Conservation (phyloP, 495 filamentous ascomycete species). For the Penicillium coffeae region DNA sequence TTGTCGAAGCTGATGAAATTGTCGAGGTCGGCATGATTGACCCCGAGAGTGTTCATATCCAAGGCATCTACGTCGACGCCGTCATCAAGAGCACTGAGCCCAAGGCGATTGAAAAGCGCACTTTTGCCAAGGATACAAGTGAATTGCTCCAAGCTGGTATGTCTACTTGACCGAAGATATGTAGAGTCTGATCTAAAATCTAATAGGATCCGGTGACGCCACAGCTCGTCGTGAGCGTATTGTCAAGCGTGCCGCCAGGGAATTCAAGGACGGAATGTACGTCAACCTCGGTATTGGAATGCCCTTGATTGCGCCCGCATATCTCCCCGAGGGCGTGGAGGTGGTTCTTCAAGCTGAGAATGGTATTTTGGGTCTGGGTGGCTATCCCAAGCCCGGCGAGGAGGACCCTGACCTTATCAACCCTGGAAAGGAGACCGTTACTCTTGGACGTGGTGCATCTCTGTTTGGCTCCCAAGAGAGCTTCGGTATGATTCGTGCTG, state of each 20-base stretch:
- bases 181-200: too few species aligned
- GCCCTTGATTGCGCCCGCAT: conserved; percentile 81
- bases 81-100: conserved; percentile 69
- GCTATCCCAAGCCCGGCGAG: conserved; percentile 70
- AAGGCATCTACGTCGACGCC: conserved; percentile 83
- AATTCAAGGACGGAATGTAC: conserved; percentile 93
- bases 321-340: conserved; percentile 70
- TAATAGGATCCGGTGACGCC: conserved; percentile 64
- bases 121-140: conserved; percentile 62
- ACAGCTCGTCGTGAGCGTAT: conserved; percentile 77
- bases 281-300: conserved; percentile 92
- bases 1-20: conserved; percentile 86
- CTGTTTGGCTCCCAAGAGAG: conserved; percentile 82
- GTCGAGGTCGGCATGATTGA: conserved; percentile 76
- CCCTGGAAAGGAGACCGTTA: conserved; percentile 91
- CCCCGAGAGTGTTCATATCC: conserved; percentile 73
- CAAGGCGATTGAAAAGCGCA: conserved; percentile 81
- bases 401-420: conserved; percentile 91
- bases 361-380: conserved; percentile 82
- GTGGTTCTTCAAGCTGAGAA: conserved; percentile 88
- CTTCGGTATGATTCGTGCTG: conserved; percentile 89
- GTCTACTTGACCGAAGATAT: too few species aligned
- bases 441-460: conserved; percentile 69
- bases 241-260: conserved; percentile 78
- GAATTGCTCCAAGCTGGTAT: conserved; percentile 52